Conservation (phyloP, 768 basidiomycete species). For the Cantharellus cinnabarinus region DNA sequence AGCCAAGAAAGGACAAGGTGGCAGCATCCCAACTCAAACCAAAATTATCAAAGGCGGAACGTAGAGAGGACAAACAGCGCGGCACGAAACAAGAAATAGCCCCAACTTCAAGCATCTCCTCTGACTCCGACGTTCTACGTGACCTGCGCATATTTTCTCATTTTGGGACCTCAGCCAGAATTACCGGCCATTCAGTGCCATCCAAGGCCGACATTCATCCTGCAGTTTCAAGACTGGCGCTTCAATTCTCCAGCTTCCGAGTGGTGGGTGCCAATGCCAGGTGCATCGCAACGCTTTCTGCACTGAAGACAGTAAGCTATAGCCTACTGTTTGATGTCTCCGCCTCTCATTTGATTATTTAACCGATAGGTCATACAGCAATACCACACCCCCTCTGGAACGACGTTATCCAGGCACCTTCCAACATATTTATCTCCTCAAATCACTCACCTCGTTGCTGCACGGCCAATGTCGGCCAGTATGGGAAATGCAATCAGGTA, state of each 20-base stretch:
- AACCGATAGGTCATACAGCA: conserved; percentile 61
- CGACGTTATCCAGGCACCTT: conserved; percentile 73
- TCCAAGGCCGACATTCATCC: conserved; percentile 79
- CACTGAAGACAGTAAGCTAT: conserved; percentile 67
- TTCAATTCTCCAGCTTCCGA: conserved; percentile 81
- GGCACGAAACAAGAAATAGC: conserved; percentile 47
- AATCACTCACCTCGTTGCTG: conserved; percentile 73
- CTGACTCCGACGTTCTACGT: conserved; percentile 10
- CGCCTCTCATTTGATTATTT: not conserved
- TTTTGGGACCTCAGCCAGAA: conserved; percentile 39
- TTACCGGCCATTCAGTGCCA: conserved; percentile 11
- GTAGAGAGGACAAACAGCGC: conserved; percentile 58
- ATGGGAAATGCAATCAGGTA: conserved; percentile 92
- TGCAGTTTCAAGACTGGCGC: conserved; percentile 61
- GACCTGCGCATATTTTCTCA: conserved; percentile 57
- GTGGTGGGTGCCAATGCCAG: conserved; percentile 90
- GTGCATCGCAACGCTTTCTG: conserved; percentile 77
- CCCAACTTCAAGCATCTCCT: conserved; percentile 12
- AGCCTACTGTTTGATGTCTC: not conserved
- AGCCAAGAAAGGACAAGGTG: not conserved
- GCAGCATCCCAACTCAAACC: not conserved
- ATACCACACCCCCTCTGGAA: conserved; percentile 71
- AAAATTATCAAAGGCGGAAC: conserved; percentile 50
- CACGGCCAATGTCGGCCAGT: conserved; percentile 76
- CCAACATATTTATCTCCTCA: conserved; percentile 85